Evolutionary conservation across 176 grass and related monocot species (phyloP).

Genomic region (Typha latifolia): DNA sequence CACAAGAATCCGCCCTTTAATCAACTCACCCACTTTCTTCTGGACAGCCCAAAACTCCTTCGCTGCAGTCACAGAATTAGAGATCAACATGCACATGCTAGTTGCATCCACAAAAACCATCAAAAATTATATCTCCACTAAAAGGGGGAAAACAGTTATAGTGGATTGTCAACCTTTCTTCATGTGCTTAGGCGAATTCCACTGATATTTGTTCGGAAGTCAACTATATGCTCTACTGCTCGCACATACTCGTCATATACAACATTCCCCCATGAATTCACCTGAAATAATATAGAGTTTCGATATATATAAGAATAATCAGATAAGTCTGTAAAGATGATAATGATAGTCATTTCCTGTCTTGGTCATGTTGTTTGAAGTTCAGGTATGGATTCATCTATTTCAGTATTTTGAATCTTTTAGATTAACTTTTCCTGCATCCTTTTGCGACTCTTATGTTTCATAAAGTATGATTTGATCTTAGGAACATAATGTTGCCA

Average conservation of each 20-base stretch:
- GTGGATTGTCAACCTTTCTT: conserved; percentile 51
- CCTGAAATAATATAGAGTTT: conserved; percentile 28
- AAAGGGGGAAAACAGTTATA: neutral
- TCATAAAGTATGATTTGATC: no score
- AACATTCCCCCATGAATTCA: conserved; percentile 74
- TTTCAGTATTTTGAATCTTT: no score
- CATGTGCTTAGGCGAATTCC: conserved; percentile 88
- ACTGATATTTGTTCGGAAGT: conserved; percentile 82
- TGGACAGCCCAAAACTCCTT: conserved; percentile 75
- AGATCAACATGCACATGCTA: conserved; percentile 1
- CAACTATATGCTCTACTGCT: conserved; percentile 64
- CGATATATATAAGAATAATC: conserved; percentile 17
- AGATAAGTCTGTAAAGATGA: conserved; percentile 9
- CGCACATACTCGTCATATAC: conserved; percentile 79
- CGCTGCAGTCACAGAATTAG: conserved; percentile 35
- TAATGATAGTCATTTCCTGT: neutral
- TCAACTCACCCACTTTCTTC: conserved; percentile 65
- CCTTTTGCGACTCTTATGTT: no score
- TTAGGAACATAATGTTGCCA: no score
- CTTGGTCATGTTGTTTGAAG: neutral
- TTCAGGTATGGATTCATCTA: no score
- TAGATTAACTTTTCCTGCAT: no score
- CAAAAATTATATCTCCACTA: neutral
- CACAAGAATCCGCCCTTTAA: conserved; percentile 73
- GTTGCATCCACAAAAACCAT: neutral